A percentile compares a stretch with the other conserved stretches of the same genome.
phyloP scores from a whole-genome alignment of 2,329 filamentous ascomycete species.

The Beauveria brongniartii region DNA sequence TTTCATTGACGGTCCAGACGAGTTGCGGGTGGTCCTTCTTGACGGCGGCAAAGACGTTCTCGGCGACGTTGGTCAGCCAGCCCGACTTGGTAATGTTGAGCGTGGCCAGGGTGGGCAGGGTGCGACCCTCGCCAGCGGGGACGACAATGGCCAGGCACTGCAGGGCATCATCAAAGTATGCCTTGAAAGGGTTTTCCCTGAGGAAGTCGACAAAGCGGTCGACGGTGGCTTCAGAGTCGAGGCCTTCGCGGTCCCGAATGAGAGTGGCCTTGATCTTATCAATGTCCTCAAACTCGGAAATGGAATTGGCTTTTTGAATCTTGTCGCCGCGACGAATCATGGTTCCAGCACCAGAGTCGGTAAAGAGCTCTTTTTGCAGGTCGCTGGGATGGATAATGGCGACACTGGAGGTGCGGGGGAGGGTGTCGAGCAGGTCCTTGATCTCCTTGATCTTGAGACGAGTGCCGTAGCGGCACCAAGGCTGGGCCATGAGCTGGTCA shows the following conservation, averaged over 20 bases:
- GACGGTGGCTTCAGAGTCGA: constrained; percentile 75
- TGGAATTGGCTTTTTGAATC: constrained; percentile 62
- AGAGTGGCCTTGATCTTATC: constrained; percentile 74
- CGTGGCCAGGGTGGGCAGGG: constrained; percentile 76
- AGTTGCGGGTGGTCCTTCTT: constrained; percentile 90
- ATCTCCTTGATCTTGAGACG: constrained; percentile 96
- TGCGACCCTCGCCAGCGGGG: constrained; percentile 56
- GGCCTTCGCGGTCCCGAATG: constrained; percentile 69
- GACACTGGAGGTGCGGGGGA: constrained; percentile 87
- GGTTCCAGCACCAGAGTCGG: constrained; percentile 88
- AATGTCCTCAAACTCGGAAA: constrained; percentile 69
- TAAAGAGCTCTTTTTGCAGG: constrained; percentile 94
- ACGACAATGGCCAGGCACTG: constrained; percentile 86
- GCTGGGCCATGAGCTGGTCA: constrained; percentile 82
- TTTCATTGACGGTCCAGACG: constrained; percentile 92
- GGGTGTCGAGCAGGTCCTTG: constrained; percentile 80
- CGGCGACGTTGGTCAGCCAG: constrained; percentile 89
- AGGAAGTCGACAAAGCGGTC: constrained; percentile 80
- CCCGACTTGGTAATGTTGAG: constrained; percentile 90
- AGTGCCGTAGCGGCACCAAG: constrained; percentile 93
- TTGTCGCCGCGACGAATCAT: constrained; percentile 89
- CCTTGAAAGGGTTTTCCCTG: constrained; percentile 71
- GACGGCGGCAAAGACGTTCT: constrained; percentile 89
- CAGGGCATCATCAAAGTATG: constrained; percentile 91
- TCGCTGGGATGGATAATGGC: constrained; percentile 96